Conservation (phyloP, 164 flowering plant genomes). For the Magnolia officinalis region DNA sequence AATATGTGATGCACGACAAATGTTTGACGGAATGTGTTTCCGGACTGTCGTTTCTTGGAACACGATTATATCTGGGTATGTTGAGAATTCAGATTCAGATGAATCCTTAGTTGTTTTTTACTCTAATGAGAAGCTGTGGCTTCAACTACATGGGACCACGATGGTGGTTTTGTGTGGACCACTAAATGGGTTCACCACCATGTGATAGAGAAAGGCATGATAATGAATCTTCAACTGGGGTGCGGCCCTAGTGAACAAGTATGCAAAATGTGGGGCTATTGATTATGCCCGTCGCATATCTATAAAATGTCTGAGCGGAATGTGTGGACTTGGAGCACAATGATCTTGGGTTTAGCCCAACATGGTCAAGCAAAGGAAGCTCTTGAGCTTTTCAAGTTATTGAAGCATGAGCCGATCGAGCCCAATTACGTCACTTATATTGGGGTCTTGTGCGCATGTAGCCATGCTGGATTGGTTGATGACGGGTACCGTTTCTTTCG, state of each 20-base stretch:
- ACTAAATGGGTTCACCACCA: conserved; percentile 5
- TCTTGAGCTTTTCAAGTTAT: conserved; percentile 1
- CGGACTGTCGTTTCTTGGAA: conserved; percentile 18
- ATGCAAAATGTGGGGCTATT: conserved; percentile 13
- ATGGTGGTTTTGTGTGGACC: not conserved
- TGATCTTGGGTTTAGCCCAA: conserved; percentile 14
- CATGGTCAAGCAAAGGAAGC: conserved; percentile 12
- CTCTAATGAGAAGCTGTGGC: conserved; percentile 2
- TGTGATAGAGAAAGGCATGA: conserved; percentile 3
- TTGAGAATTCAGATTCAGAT: conserved; percentile 3
- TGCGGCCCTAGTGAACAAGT: conserved; percentile 17
- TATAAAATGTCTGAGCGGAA: conserved; percentile 6
- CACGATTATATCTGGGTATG: conserved; percentile 10
- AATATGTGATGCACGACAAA: conserved; percentile 4
- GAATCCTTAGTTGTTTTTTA: not conserved
- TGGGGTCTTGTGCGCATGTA: conserved; percentile 10
- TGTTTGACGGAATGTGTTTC: conserved; percentile 14
- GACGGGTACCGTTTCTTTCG: conserved; percentile 9
- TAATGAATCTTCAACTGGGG: conserved; percentile 12
- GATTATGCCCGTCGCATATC: not conserved
- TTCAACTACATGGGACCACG: conserved; percentile 10
- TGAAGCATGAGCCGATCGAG: not conserved
- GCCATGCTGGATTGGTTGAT: conserved; percentile 18
- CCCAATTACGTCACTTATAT: conserved; percentile 17
- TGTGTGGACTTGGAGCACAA: conserved; percentile 20